These are phyloP conservation scores for Mucor saturninus DNA, from an alignment of 371 early-diverging fungal species.

Conservation along the genomic window DNA sequence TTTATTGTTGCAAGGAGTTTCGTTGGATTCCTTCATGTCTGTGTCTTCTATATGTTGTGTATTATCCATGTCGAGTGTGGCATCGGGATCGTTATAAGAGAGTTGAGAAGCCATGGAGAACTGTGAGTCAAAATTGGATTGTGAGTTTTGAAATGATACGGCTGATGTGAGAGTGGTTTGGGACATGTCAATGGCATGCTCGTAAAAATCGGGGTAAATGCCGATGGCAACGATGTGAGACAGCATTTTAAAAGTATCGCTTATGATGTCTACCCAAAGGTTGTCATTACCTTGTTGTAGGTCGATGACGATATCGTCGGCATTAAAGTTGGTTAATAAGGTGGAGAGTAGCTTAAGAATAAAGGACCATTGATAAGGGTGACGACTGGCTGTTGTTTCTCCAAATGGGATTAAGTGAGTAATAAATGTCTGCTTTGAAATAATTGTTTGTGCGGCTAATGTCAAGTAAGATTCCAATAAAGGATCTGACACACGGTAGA, in stretches of 20 bases:
- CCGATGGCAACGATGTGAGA: constrained; percentile 39
- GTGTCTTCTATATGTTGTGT: constrained; percentile 30
- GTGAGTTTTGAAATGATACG: constrained; percentile 22
- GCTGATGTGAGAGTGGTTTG: constrained; percentile 9
- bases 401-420: constrained; percentile 23
- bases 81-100: constrained; percentile 37
- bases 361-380: constrained; percentile 46
- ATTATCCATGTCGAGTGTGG: constrained; percentile 43
- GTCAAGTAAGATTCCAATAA: constrained; percentile 46
- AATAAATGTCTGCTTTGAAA: constrained; percentile 17
- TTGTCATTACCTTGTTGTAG: constrained; percentile 21
- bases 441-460: neutral
- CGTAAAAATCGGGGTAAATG: constrained; percentile 27
- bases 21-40: constrained; percentile 9
- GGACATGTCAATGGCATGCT: constrained; percentile 1
- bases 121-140: constrained; percentile 27
- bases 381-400: constrained; percentile 25
- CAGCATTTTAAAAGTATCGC: constrained; percentile 30
- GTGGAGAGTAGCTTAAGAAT: constrained; percentile 32
- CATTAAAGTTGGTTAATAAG: constrained; percentile 23
- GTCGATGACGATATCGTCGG: constrained; percentile 31
- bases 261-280: constrained; percentile 32
- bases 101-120: constrained; percentile 33
- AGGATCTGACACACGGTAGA: constrained; percentile 36
- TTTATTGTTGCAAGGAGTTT: neutral